A percentile compares a stretch with the other conserved stretches of the same genome.
Evolutionary conservation across 2,329 filamentous ascomycete species (phyloP).

Genomic region (Huntiella bhutanensis): DNA sequence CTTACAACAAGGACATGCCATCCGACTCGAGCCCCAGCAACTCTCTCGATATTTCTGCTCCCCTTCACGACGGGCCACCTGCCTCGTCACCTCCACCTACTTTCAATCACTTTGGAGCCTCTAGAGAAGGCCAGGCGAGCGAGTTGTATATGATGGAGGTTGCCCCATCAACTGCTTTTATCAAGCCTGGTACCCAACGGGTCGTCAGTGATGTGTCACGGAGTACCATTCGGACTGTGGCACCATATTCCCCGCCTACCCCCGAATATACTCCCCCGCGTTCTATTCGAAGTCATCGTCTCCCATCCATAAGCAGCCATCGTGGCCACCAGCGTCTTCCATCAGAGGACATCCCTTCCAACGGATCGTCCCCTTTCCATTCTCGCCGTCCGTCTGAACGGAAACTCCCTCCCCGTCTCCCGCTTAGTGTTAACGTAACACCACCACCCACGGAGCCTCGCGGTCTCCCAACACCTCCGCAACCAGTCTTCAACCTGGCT

Average conservation of each 20-base stretch:
- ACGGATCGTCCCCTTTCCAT: too few relatives aligned
- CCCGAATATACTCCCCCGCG: too few relatives aligned
- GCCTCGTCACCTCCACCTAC: background rate
- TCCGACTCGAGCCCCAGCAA: slow-evolving; percentile 15
- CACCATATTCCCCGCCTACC: too few relatives aligned
- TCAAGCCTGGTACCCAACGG: background rate
- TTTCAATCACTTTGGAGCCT: slow-evolving; percentile 11
- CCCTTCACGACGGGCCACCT: slow-evolving; percentile 16
- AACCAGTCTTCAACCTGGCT: background rate
- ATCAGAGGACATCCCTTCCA: slow-evolving; percentile 4
- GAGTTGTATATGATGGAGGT: slow-evolving; percentile 11
- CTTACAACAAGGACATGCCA: slow-evolving; percentile 18
- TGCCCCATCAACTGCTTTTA: slow-evolving; percentile 13
- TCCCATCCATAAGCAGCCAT: background rate
- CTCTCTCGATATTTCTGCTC: slow-evolving; percentile 22
- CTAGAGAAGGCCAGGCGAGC: slow-evolving; percentile 3
- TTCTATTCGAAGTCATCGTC: background rate
- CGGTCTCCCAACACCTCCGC: background rate
- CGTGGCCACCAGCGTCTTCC: slow-evolving; percentile 6
- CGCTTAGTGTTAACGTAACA: slow-evolving; percentile 1
- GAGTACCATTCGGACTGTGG: too few relatives aligned
- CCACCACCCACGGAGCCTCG: background rate
- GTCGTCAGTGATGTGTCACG: too few relatives aligned
- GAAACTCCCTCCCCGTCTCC: slow-evolving; percentile 4
- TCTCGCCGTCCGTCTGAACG: background rate